Conservation (phyloP, 2,329 filamentous ascomycete genomes). For the Bipolaris victoriae region DNA sequence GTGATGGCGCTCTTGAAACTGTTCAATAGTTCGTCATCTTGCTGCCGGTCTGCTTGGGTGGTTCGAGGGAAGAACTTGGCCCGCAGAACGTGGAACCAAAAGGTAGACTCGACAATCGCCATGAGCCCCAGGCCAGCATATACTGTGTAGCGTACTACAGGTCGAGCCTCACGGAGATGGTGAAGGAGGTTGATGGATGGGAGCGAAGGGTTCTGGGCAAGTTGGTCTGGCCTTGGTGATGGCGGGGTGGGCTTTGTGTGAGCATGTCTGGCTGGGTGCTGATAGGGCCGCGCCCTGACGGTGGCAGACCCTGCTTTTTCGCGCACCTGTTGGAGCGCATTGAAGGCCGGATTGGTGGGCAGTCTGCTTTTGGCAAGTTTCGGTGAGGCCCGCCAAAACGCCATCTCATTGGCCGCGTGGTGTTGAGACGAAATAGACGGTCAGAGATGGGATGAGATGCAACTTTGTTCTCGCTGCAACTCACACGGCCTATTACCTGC, state of each 20-base stretch:
- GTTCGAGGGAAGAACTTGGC: slow-evolving; percentile 35
- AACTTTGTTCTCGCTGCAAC: neutral
- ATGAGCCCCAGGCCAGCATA: slow-evolving; percentile 32
- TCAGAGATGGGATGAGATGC: neutral
- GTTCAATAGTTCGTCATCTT: slow-evolving; percentile 22
- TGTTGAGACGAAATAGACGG: neutral
- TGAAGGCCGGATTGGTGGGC: neutral
- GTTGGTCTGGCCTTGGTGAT: neutral
- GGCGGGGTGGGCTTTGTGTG: neutral
- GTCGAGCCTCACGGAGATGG: slow-evolving; percentile 20
- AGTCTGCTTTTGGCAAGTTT: neutral
- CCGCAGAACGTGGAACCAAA: slow-evolving; percentile 37
- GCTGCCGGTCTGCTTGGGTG: slow-evolving; percentile 19
- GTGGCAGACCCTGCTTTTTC: neutral
- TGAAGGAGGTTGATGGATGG: slow-evolving; percentile 26
- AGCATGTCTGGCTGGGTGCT: neutral
- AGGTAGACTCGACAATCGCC: slow-evolving; percentile 33
- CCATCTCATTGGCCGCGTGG: neutral
- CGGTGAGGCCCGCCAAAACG: neutral
- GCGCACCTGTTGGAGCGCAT: neutral
- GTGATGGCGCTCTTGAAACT: slow-evolving; percentile 11
- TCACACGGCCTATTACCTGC: neutral
- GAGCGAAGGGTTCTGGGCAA: slow-evolving; percentile 3
- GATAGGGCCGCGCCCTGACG: neutral
- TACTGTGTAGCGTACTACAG: slow-evolving; percentile 33